Evolutionary conservation across 2,329 filamentous ascomycete species (phyloP).

Genomic region (Magnaporthiopsis rhizophila): DNA sequence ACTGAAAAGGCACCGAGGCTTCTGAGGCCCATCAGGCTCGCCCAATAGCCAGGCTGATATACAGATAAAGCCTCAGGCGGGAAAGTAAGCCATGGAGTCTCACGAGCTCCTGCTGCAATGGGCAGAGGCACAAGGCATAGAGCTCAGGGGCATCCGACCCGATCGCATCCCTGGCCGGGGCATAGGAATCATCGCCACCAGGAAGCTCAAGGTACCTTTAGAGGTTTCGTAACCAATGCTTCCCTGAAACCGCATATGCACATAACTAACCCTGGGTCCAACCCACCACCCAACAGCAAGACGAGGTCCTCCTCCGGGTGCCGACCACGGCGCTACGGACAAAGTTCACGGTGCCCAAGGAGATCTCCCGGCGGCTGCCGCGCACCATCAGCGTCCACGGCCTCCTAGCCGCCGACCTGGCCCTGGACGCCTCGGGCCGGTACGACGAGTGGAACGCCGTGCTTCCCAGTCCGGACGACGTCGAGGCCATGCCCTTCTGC

Average conservation of each 20-base stretch:
- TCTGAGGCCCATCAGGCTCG: too few species aligned
- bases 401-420: conserved; percentile 61
- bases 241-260: not conserved
- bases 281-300: conserved; percentile 19
- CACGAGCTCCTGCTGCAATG: conserved; percentile 35
- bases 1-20: too few species aligned
- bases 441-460: conserved; percentile 55
- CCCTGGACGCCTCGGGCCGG: conserved; percentile 39
- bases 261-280: conserved; percentile 47
- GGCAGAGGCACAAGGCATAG: conserved; percentile 57
- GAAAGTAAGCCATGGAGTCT: conserved; percentile 10
- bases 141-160: conserved; percentile 59
- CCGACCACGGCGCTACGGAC: conserved; percentile 57
- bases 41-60: too few species aligned
- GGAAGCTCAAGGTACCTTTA: conserved; percentile 50
- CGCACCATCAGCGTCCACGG: conserved; percentile 57
- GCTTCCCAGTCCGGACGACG: conserved; percentile 55
- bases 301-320: conserved; percentile 55
- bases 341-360: conserved; percentile 47
- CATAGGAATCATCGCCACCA: conserved; percentile 67
- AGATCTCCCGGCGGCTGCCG: conserved; percentile 43
- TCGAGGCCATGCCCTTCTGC: conserved; percentile 40
- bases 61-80: too few species aligned
- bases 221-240: too few species aligned
- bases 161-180: conserved; percentile 63